Percentiles rank a stretch among this genome's conserved stretches.
These are phyloP conservation scores for Canavalia gladiata DNA, from an alignment of 306 rosid species.

Conservation along the genomic window DNA sequence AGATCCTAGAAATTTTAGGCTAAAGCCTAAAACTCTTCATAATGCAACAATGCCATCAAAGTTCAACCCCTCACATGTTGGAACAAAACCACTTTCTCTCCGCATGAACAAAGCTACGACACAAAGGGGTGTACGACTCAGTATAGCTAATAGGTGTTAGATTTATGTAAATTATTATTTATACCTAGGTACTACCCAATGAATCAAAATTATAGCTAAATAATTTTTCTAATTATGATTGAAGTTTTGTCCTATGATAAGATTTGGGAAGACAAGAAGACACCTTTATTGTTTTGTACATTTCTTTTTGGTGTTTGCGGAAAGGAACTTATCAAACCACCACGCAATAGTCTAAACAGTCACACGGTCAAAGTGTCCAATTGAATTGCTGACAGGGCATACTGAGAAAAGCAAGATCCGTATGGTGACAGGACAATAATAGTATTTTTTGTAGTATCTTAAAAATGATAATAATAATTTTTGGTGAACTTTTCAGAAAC, in stretches of 20 bases:
- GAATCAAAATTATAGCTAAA: constrained; percentile 4
- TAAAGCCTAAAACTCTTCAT: not conserved
- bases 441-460: not conserved
- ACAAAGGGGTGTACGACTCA: not conserved
- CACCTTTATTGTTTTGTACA: constrained; percentile 36
- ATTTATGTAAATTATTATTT: not conserved
- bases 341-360: constrained; percentile 20
- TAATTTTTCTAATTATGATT: constrained; percentile 35
- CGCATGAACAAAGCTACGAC: not conserved
- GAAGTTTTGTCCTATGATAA: not conserved
- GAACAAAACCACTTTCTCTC: not conserved
- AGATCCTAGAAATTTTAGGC: not conserved
- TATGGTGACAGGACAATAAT: constrained; percentile 25
- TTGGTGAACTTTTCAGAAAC: constrained; percentile 10
- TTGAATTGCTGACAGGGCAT: constrained; percentile 36
- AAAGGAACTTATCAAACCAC: constrained; percentile 19
- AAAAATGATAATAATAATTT: not conserved
- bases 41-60: not conserved
- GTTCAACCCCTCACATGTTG: constrained; percentile 35
- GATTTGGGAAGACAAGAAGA: constrained; percentile 40
- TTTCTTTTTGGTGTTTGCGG: constrained; percentile 23
- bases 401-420: constrained; percentile 21
- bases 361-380: constrained; percentile 43
- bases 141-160: not conserved
- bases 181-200: constrained; percentile 9